These are phyloP conservation scores for Picea sitchensis DNA, from an alignment of 75 land plant species.

Conservation along the genomic window DNA sequence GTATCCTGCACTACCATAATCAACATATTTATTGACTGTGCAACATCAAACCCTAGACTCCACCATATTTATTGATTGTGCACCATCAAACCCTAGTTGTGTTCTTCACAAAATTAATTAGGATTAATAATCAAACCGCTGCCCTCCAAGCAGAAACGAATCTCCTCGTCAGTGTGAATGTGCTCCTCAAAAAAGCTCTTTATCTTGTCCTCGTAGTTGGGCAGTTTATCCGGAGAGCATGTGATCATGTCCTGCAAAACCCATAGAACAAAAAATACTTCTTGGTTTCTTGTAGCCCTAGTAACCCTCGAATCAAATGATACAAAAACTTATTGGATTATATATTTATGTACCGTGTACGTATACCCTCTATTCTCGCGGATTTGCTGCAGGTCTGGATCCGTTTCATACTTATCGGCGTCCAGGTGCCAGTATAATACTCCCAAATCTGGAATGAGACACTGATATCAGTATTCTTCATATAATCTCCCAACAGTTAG, in stretches of 20 bases:
- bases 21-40: not conserved
- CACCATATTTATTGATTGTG: not conserved
- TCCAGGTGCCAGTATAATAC: slow-evolving; percentile 84
- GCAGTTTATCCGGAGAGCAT: slow-evolving; percentile 76
- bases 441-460: slow-evolving; percentile 61
- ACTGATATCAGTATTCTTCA: not conserved
- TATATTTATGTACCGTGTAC: slow-evolving; percentile 47
- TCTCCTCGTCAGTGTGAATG: slow-evolving; percentile 95
- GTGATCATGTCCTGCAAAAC: slow-evolving; percentile 70
- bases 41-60: too few species aligned
- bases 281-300: too few species aligned
- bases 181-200: slow-evolving; percentile 94
- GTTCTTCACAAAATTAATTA: not conserved
- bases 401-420: slow-evolving; percentile 77
- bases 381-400: slow-evolving; percentile 72
- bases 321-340: too few species aligned
- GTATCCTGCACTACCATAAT: slow-evolving; percentile 51
- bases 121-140: slow-evolving; percentile 39
- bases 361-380: slow-evolving; percentile 83
- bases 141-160: slow-evolving; percentile 87
- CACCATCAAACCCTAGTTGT: not conserved
- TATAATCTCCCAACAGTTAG: too few species aligned
- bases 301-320: too few species aligned
- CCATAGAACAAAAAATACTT: too few species aligned
- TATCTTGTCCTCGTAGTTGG: slow-evolving; percentile 79